Conservation (phyloP, 2,329 filamentous ascomycete genomes). For the Zasmidium citrigriseum region DNA sequence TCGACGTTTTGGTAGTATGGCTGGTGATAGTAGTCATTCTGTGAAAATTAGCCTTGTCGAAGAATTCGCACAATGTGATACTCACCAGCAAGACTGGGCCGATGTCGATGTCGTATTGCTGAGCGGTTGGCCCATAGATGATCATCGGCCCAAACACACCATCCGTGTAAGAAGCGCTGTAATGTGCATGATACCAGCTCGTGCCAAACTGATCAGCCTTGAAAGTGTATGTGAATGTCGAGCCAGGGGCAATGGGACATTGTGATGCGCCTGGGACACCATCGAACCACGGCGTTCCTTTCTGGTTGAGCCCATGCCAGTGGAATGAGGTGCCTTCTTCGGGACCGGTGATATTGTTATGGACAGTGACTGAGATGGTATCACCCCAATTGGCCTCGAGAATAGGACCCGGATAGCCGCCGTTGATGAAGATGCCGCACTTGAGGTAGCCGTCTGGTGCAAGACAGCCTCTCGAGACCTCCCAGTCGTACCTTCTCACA, state of each 20-base stretch:
- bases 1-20: neutral
- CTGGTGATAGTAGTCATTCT: conserved; percentile 10
- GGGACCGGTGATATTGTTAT: conserved; percentile 30
- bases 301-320: conserved; percentile 52
- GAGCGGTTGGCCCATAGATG: conserved; percentile 43
- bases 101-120: conserved; percentile 43
- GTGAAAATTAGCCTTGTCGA: neutral
- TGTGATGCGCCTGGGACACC: conserved; percentile 50
- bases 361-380: conserved; percentile 39
- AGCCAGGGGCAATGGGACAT: conserved; percentile 43
- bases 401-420: conserved; percentile 47
- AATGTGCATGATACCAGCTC: conserved; percentile 45
- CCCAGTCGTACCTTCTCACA: conserved; percentile 8
- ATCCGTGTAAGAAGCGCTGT: conserved; percentile 42
- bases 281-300: conserved; percentile 54
- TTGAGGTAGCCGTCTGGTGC: conserved; percentile 47
- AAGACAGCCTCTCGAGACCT: conserved; percentile 3
- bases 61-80: neutral
- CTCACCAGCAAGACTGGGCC: conserved; percentile 37
- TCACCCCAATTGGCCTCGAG: conserved; percentile 50
- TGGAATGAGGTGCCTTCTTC: conserved; percentile 33
- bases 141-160: conserved; percentile 44
- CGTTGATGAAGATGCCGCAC: conserved; percentile 42
- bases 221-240: conserved; percentile 36
- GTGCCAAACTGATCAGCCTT: conserved; percentile 40